Base-by-base conservation (phyloP, 345 rosid genomes). In the Lagerstroemia speciosa region DNA sequence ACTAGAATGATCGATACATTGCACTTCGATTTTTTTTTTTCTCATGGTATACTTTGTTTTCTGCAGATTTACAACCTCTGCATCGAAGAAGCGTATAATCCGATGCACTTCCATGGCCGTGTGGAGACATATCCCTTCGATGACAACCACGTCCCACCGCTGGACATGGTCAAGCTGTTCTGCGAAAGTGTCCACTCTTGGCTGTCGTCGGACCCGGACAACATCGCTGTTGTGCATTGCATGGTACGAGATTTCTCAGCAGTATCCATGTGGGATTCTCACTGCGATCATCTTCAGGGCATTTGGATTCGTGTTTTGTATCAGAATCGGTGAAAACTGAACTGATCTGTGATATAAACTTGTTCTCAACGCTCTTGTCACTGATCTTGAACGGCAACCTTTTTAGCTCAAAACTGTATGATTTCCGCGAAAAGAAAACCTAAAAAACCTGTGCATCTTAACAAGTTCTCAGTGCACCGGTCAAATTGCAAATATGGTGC, bases 101-200 rank as follows among this genome's bases (percentile, higher is more conserved):
- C 97, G 48, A 55, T 68, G 12, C 90, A 90, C 77, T 93, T 93
- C 34, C 80, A 93, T 50, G 89, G 92, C 31, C 90, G 91, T 1
- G 96, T 90, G 12, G 98, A 93, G 76, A 78, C 78, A 63, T 90
- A 74, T 69, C 97, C 98, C 2, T 88, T 93, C 33, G 97, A 90
- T 71, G 98, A 93, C 80, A 90, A 93, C 68, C 98, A 93, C 64
- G 96, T 90, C 22, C 98, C 98, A n/a, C 72, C 89, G 41, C 84
- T 93, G 26, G 73, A 83, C 65, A 83, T 89, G 97, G 75, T 89
- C 64, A 86, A 87, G 83, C 72, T 71, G 57, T 90, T 93, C 73
- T 93, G 98, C 26, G 84, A 90, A 67, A 93, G 87, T 73, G 94
- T 93, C 66, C 66, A 85, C 77, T 77, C 97, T 46, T 93, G 98